These are phyloP conservation scores for Gynostemma pentaphyllum DNA, from an alignment of 306 rosid species.

Conservation along the genomic window DNA sequence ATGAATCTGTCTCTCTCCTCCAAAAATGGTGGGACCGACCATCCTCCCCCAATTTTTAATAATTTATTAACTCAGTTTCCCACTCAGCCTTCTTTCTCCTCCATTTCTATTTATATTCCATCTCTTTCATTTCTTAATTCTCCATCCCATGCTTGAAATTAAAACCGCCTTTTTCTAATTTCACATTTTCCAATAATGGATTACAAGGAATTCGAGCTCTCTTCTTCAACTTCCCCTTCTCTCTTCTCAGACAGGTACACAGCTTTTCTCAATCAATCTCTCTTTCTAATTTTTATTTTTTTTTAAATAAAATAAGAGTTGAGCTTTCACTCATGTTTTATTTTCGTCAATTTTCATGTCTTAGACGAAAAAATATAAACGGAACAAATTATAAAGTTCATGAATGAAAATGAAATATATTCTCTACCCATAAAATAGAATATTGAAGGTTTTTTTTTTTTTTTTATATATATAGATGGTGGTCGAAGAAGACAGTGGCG, in stretches of 20 bases:
- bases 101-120: background rate
- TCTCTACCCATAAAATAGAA: no score
- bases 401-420: no score
- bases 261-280: background rate
- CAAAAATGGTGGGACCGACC: no score
- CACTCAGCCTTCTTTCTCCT: background rate
- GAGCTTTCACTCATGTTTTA: no score
- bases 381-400: no score
- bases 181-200: constrained; percentile 4
- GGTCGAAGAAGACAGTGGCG: constrained; percentile 65
- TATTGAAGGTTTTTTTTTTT: background rate
- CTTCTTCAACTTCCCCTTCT: constrained; percentile 10
- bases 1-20: background rate
- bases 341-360: no score
- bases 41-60: background rate
- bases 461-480: constrained; percentile 58
- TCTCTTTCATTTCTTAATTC: background rate
- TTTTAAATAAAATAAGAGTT: no score
- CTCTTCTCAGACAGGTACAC: constrained; percentile 17
- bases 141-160: background rate
- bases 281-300: background rate
- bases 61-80: background rate
- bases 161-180: background rate
- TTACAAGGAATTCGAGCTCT: constrained; percentile 17
- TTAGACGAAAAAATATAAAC: no score